These are phyloP conservation scores for Pisolithus marmoratus DNA, from an alignment of 768 basidiomycete species.

Conservation along the genomic window DNA sequence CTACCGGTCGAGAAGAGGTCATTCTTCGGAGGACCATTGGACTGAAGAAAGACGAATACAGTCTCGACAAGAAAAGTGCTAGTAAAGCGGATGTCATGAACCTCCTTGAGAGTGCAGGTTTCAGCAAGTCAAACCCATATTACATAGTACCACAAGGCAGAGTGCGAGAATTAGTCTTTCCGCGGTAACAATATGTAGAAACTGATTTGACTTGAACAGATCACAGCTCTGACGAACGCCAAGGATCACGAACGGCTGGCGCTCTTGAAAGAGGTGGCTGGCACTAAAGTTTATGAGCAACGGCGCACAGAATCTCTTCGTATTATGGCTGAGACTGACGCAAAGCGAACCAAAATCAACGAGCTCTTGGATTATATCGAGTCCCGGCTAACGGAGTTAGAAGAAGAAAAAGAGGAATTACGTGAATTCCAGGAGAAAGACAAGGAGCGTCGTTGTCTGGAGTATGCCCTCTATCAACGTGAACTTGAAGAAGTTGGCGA, in stretches of 20 bases:
- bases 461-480: constrained; percentile 89
- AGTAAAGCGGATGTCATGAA: constrained; percentile 98
- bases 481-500: constrained; percentile 87
- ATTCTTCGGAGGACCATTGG: constrained; percentile 92
- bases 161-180: constrained; percentile 42
- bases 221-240: constrained; percentile 93
- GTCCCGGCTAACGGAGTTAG: constrained; percentile 81
- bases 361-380: constrained; percentile 91
- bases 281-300: constrained; percentile 97
- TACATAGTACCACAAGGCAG: constrained; percentile 99
- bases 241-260: constrained; percentile 92
- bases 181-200: background rate
- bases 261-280: constrained; percentile 96
- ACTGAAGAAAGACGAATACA: constrained; percentile 98
- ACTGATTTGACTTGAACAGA: constrained; percentile 40
- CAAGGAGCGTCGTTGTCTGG: constrained; percentile 87
- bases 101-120: constrained; percentile 92
- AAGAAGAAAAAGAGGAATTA: constrained; percentile 96
- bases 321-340: constrained; percentile 95
- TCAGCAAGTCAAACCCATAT: constrained; percentile 97
- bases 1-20: constrained; percentile 83
- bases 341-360: constrained; percentile 85
- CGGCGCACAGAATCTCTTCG: constrained; percentile 87
- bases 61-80: constrained; percentile 90
- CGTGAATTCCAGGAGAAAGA: constrained; percentile 97